Evolutionary conservation across 2,329 filamentous ascomycete genomes (phyloP).

Genomic region (Beauveria sp.): DNA sequence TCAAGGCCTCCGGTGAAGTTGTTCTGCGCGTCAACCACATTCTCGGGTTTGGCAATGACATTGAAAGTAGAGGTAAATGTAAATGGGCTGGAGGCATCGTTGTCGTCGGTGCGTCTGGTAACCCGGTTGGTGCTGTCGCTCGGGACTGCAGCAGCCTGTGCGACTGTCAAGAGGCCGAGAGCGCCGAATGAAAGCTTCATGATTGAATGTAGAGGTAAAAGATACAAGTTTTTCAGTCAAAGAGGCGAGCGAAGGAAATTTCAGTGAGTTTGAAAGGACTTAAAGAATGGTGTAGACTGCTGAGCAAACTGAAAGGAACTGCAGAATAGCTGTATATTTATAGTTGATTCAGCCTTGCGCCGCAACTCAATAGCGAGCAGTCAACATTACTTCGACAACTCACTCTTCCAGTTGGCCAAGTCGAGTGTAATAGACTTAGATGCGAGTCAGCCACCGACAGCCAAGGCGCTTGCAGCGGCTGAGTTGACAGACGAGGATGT

Average conservation of each 20-base stretch:
- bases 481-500: background rate
- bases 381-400: background rate
- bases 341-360: background rate
- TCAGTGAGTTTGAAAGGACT: background rate
- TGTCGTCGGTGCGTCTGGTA: background rate
- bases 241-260: background rate
- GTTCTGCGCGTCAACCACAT: conserved; percentile 39
- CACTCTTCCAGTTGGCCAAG: background rate
- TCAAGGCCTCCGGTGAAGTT: conserved; percentile 31
- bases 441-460: background rate
- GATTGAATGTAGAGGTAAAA: background rate
- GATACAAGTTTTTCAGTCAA: background rate
- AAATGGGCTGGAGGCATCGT: conserved; percentile 18
- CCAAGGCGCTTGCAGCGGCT: background rate
- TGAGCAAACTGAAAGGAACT: too few relatives aligned
- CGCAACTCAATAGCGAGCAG: too few relatives aligned
- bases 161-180: background rate
- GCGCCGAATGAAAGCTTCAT: background rate
- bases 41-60: conserved; percentile 38
- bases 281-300: background rate
- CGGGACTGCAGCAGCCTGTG: background rate
- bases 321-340: background rate
- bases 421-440: background rate
- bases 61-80: conserved; percentile 42
- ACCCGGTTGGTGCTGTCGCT: background rate